Evolutionary conservation across 768 basidiomycete genomes (phyloP), one percentile per base, ranked within the genome.

Genomic region (Boletus rufocinnamomeus): DNA sequence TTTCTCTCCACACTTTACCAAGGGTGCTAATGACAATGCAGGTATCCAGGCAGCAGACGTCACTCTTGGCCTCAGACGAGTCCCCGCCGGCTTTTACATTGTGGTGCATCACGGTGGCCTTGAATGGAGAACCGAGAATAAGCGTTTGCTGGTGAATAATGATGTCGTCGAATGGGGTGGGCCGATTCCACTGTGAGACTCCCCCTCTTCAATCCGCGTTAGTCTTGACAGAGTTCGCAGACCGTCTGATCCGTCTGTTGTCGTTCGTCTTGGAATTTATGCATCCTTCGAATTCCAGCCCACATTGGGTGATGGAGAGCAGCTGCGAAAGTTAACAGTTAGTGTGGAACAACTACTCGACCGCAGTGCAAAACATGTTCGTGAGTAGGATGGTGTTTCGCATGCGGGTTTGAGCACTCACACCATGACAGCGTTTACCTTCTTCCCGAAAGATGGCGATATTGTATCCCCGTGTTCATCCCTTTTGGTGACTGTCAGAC

Each of bases 161-260:
- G 43, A 61, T 25, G 27, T n/a, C 16, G 6, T 59, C 13, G 16
- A 46, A 27, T 62, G 58, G 58, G 3, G 10, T 37, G 52, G 17
- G 2, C 30, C 7, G 28, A 60, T 62, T 16, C 50, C 46, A 5
- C 32, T 50, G 61, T 61, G 46, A 61, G 50, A 19, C 3, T 28
- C 2, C n/a, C 9, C n/a, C 10, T 14, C 17, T 53, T 6, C 9
- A 21, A 25, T 11, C 17, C 0, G 2, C 6, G 17, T 19, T 34
- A 9, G 8, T 21, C 1, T 37, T 51, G 9, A 60, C 30, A 2
- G 9, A 14, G 14, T 3, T 34, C 6, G n/a, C 7, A 59, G 60
- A 13, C 57, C 41, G 4, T 38, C 19, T n/a, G 52, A 50, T 25
- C 17, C 37, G 0, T 32, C 40, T 28, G 6, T 48, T 23, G 17